Evolutionary conservation across 2,329 filamentous ascomycete species (phyloP), one percentile per base, ranked within the genome.

Genomic region (Claviceps arundinis): DNA sequence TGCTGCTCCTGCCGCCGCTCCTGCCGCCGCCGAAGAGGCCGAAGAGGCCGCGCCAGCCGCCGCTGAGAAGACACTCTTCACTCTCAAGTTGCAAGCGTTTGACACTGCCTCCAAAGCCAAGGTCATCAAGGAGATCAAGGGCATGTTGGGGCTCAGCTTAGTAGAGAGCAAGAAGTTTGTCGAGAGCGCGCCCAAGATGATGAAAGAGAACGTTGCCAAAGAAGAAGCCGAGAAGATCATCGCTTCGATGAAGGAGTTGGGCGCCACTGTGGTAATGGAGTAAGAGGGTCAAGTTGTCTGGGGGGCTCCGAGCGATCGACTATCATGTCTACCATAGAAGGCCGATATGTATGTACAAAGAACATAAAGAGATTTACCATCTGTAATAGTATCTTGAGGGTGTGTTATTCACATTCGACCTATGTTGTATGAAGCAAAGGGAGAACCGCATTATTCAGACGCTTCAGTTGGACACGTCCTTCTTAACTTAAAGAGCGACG

Each of bases 111-210:
- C 91, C 58, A 99, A 99, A 78, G 89, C 94, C 64, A 99, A 99
- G 85, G 77, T 98, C 64, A 99, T 98, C 80, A 99, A 99, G 81
- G 93, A 99, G 77, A 80, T 99, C 75, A 99, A 99, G 83, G 84
- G 82, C 65, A 78, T 98, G 81, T 76, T 99, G 55, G 93, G 93
- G 44, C 73, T 98, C 66, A 94, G 87, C 68, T 79, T 99, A 75
- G 94, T 99, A 61, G 93, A 99, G 73, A 95, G 88, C 74, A 99
- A 99, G 85, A 99, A 99, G 78, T 99, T 99, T 65, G 93, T 98
- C 59, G 93, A 99, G 79, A 89, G 87, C 66, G 90, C 87, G 61
- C 93, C 93, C 58, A 99, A 99, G 85, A 75, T 88, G 70, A 87
- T 99, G 88, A 97, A 97, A 84, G 93, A 99, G 74, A 90, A 87